Base-by-base conservation (phyloP, 495 filamentous ascomycete species). In the Penicillium fimorum region DNA sequence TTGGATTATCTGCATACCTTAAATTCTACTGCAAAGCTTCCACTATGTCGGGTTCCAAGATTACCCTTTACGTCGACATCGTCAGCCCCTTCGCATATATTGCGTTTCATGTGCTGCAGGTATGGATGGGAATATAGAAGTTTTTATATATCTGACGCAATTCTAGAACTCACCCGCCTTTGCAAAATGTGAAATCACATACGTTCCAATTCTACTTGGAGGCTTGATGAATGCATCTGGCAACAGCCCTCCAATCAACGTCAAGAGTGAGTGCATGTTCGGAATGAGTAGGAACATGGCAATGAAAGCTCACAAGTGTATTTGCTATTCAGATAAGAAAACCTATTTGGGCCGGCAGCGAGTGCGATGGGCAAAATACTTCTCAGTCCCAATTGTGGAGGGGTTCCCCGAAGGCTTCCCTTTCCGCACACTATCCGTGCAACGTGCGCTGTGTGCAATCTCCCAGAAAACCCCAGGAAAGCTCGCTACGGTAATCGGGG, bases 31-130 rank as follows among this genome's bases (percentile, higher is more conserved):
- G 4, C 25, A n/a, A 15, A 47, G 17, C 9, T 55, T 30, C 20
- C 47, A 64, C 35, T 17, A 82, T 83, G 79, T 62, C 70, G 15
- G 58, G 47, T n/a, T 81, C 84, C 18, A 82, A 85, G 68, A 77
- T 91, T 41, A 85, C 78, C 0, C 75, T 89, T 42, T 90, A 84
- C 64, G 57, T 89, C 33, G 87, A 90, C 68, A 79, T 85, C 30
- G 80, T 91, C 29, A 86, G 82, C 63, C 88, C 88, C 7, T 90
- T 91, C 63, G 82, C 81, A 0, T 90, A 89, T 53, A 73, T 83
- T 59, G 87, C 83, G 2, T 91, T 84, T 62, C 78, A 87, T 63
- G 71, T 88, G 4, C 61, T 86, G 42, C 73, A 72, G 53, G 87
- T 86, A 68, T 53, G 81, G 7, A 13, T 70, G 8, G 2, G 5